Conservation (phyloP, 163 green algal genomes). For the Chlorella variabilis region DNA sequence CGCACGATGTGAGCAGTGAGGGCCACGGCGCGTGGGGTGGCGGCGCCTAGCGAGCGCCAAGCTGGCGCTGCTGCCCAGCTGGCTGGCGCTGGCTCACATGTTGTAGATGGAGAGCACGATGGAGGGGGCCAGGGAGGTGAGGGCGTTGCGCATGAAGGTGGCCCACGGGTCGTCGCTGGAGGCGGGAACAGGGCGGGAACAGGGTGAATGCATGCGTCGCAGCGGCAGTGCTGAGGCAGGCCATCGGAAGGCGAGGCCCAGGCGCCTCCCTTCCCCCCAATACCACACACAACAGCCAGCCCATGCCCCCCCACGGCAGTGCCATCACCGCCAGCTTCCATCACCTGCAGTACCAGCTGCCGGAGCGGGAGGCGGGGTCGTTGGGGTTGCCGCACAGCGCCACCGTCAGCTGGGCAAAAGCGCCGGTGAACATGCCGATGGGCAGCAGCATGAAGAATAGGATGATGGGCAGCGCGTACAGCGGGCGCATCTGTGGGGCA, state of each 20-base stretch:
- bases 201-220: neutral
- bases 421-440: conserved; percentile 73
- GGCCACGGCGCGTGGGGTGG: too few relatives aligned
- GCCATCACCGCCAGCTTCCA: neutral
- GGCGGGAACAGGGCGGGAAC: neutral
- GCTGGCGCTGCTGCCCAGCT: too few relatives aligned
- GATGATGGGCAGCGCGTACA: conserved; percentile 74
- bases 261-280: conserved; percentile 68
- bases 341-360: conserved; percentile 65
- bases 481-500: conserved; percentile 31
- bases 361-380: conserved; percentile 34
- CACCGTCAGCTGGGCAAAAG: conserved; percentile 60
- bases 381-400: conserved; percentile 55
- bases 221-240: neutral
- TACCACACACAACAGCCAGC: conserved; percentile 79
- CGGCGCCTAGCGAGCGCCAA: too few relatives aligned
- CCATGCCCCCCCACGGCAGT: conserved; percentile 49
- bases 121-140: conserved; percentile 48
- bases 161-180: conserved; percentile 40
- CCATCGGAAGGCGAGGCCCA: neutral
- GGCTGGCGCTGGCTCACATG: conserved; percentile 42
- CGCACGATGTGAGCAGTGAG: too few relatives aligned
- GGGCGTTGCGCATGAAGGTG: conserved; percentile 46
- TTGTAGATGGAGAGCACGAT: conserved; percentile 56
- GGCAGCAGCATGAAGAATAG: conserved; percentile 82